phyloP scores from a whole-genome alignment of 2,329 filamentous ascomycete species.

The Beauveria sp. region DNA sequence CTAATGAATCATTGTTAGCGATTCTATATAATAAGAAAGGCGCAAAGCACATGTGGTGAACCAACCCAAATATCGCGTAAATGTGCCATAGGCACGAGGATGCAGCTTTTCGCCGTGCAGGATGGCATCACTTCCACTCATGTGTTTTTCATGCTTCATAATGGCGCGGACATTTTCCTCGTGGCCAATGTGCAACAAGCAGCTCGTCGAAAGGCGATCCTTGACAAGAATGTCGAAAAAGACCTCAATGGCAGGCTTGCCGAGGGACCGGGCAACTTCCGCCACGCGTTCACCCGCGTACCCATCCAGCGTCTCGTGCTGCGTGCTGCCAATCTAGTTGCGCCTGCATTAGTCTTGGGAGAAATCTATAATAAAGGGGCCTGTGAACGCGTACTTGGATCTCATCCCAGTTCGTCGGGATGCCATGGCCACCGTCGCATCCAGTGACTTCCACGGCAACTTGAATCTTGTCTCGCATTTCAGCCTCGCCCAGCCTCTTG shows the following conservation, averaged over 20 bases:
- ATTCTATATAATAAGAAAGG: not conserved
- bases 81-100: slow-evolving; percentile 19
- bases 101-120: slow-evolving; percentile 18
- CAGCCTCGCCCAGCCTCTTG: slow-evolving; percentile 15
- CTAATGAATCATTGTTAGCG: not conserved
- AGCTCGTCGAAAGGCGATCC: slow-evolving; percentile 18
- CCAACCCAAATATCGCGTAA: slow-evolving; percentile 18
- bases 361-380: not conserved
- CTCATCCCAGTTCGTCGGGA: slow-evolving; percentile 20
- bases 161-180: slow-evolving; percentile 19
- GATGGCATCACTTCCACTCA: slow-evolving; percentile 19
- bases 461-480: slow-evolving; percentile 16
- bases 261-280: slow-evolving; percentile 13
- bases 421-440: slow-evolving; percentile 20
- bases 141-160: slow-evolving; percentile 20
- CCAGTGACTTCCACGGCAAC: slow-evolving; percentile 18
- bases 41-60: not conserved
- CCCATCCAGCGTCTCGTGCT: slow-evolving; percentile 11
- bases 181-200: slow-evolving; percentile 19
- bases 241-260: slow-evolving; percentile 15
- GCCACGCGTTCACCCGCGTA: slow-evolving; percentile 16
- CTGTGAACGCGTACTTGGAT: slow-evolving; percentile 14
- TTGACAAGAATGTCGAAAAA: slow-evolving; percentile 17
- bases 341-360: not conserved
- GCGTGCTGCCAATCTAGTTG: slow-evolving; percentile 14